phyloP scores from a whole-genome alignment of 78 protist genomes.

The Chrysochromulina tobinii region DNA sequence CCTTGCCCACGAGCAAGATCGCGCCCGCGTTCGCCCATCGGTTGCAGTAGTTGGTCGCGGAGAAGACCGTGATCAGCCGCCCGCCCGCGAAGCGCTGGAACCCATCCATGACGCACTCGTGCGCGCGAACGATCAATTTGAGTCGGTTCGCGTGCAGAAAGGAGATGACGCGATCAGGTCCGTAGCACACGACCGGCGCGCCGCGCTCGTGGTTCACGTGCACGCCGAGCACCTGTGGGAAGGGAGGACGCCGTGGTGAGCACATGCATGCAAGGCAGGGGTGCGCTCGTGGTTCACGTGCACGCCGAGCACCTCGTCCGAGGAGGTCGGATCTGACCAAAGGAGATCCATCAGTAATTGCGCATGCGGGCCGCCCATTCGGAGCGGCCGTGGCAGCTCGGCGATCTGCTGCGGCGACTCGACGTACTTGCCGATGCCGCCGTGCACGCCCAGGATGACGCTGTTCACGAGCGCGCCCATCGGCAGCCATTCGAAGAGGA shows the following conservation, averaged over 20 bases:
- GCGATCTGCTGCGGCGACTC: background rate
- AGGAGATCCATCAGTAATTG: conserved; percentile 15
- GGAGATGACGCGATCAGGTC: background rate
- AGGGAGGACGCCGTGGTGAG: background rate
- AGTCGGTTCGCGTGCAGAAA: background rate
- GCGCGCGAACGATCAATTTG: conserved; percentile 31
- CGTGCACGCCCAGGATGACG: background rate
- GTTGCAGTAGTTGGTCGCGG: conserved; percentile 56
- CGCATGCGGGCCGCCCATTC: background rate
- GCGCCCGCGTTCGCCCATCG: conserved; percentile 48
- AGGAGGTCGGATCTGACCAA: conserved; percentile 36
- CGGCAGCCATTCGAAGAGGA: conserved; percentile 33
- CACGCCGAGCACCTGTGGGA: background rate
- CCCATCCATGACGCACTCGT: conserved; percentile 43
- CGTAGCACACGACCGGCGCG: background rate
- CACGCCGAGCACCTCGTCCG: background rate
- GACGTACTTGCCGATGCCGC: background rate
- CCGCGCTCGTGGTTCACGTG: background rate
- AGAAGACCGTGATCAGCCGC: conserved; percentile 44
- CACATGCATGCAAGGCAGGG: background rate
- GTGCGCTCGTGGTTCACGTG: background rate
- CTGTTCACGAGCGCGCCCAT: conserved; percentile 26
- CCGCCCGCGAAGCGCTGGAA: conserved; percentile 14
- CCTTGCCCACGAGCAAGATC: conserved; percentile 16
- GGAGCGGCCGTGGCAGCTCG: background rate